A percentile compares a stretch with the other conserved stretches of the same genome.
Conservation (phyloP, 805 yeast genomes). For the Starmerella vaccinii region DNA sequence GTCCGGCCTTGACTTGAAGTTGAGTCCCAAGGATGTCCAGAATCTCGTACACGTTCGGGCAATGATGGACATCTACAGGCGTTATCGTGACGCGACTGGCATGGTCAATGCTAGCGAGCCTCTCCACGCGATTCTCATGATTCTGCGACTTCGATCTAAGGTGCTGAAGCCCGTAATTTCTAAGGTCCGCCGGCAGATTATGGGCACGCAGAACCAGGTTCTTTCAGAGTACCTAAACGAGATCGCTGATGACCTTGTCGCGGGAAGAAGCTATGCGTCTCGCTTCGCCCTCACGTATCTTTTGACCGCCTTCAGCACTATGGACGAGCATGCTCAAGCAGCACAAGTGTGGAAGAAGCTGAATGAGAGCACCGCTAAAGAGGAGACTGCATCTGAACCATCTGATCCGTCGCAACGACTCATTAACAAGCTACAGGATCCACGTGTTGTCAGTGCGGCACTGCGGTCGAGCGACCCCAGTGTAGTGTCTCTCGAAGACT, state of each 20-base stretch:
- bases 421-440: slow-evolving; percentile 17
- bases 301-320: slow-evolving; percentile 23
- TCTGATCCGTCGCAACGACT: not conserved
- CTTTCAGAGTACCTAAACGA: slow-evolving; percentile 21
- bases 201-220: slow-evolving; percentile 21
- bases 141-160: slow-evolving; percentile 18
- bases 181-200: slow-evolving; percentile 16
- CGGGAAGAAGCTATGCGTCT: slow-evolving; percentile 20
- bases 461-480: slow-evolving; percentile 22
- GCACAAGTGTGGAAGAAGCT: slow-evolving; percentile 23
- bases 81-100: slow-evolving; percentile 15
- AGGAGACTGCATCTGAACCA: not conserved
- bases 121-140: slow-evolving; percentile 23
- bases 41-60: slow-evolving; percentile 21
- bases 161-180: slow-evolving; percentile 23
- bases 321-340: slow-evolving; percentile 20
- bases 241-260: slow-evolving; percentile 21
- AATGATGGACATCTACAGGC: slow-evolving; percentile 23
- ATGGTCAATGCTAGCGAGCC: slow-evolving; percentile 21
- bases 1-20: slow-evolving; percentile 3
- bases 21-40: slow-evolving; percentile 18
- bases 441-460: slow-evolving; percentile 24
- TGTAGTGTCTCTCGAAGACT: slow-evolving; percentile 20
- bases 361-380: not conserved
- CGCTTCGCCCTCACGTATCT: slow-evolving; percentile 23